Percentiles rank a stretch among this genome's conserved stretches.
Evolutionary conservation across 2,329 filamentous ascomycete genomes (phyloP).

Genomic region (Stachybotrys chlorohalonatus): DNA sequence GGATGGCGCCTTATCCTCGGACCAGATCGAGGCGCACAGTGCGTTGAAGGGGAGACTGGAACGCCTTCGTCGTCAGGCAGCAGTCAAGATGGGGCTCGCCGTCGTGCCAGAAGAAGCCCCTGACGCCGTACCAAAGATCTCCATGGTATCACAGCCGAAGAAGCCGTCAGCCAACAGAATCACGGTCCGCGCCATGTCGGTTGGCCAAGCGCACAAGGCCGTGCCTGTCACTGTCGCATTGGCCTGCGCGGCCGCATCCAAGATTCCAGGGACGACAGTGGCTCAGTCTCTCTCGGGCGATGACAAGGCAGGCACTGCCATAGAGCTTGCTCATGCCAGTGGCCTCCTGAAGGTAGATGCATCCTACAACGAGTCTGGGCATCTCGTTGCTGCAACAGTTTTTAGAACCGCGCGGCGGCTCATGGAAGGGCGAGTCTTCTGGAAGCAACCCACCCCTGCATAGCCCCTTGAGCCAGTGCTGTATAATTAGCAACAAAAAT

Average conservation of each 20-base stretch:
- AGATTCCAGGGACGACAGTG: conserved; percentile 29
- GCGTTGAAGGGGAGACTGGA: conserved; percentile 35
- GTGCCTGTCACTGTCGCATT: conserved; percentile 41
- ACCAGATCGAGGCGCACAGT: conserved; percentile 36
- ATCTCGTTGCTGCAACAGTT: conserved; percentile 28
- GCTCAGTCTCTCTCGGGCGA: conserved; percentile 14
- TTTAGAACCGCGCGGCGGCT: conserved; percentile 37
- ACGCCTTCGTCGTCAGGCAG: conserved; percentile 42
- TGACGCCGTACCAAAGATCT: conserved; percentile 51
- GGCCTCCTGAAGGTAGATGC: conserved; percentile 19
- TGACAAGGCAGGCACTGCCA: conserved; percentile 15
- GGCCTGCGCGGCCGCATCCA: conserved; percentile 24
- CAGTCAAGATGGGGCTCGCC: conserved; percentile 48
- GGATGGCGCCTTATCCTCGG: conserved; percentile 39
- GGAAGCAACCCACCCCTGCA: conserved; percentile 4
- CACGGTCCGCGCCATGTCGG: conserved; percentile 38
- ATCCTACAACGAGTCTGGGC: conserved; percentile 22
- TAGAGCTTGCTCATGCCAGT: conserved; percentile 35
- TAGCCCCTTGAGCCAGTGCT: no score
- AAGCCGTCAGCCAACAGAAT: conserved; percentile 19
- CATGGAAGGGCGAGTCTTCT: conserved; percentile 33
- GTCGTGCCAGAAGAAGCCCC: conserved; percentile 22
- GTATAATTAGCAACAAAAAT: no score
- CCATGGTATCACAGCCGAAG: conserved; percentile 36
- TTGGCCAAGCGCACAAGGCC: conserved; percentile 40